Evolutionary conservation across 257 asterid genomes (phyloP).

Genomic region (Solanum boliviense): DNA sequence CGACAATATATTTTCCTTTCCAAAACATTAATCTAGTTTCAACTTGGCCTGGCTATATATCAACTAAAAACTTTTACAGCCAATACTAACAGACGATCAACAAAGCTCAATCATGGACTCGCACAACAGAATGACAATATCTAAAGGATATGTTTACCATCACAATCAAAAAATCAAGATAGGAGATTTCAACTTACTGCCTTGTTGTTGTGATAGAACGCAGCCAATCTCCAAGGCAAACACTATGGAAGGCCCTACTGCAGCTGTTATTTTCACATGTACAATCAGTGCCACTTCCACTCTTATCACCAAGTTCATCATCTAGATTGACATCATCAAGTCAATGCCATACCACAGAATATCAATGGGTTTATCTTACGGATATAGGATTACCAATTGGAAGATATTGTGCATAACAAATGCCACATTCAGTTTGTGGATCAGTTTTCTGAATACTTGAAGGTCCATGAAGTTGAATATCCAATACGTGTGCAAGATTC

Average conservation of each 20-base stretch:
- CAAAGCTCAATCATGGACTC: background rate
- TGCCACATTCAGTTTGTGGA: conserved; percentile 69
- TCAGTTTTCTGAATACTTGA: conserved; percentile 31
- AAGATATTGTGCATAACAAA: conserved; percentile 74
- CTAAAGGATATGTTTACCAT: background rate
- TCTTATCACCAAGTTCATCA: conserved; percentile 67
- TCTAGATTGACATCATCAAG: conserved; percentile 27
- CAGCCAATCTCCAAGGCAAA: conserved; percentile 81
- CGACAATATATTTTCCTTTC: background rate
- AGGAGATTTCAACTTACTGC: conserved; percentile 37
- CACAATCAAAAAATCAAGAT: background rate
- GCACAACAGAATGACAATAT: background rate
- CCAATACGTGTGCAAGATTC: conserved; percentile 44
- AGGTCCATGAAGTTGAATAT: conserved; percentile 42
- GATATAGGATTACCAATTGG: conserved; percentile 44
- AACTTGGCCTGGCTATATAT: background rate
- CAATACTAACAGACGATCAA: background rate
- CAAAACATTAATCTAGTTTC: background rate
- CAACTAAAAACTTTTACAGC: background rate
- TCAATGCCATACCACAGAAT: conserved; percentile 1
- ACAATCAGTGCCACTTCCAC: conserved; percentile 67
- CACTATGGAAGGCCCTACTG: conserved; percentile 56
- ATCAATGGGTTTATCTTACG: background rate
- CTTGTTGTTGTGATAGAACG: conserved; percentile 74
- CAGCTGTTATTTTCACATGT: conserved; percentile 67